phyloP scores from a whole-genome alignment of 768 basidiomycete species.

The Tricholoma bakamatsutake region DNA sequence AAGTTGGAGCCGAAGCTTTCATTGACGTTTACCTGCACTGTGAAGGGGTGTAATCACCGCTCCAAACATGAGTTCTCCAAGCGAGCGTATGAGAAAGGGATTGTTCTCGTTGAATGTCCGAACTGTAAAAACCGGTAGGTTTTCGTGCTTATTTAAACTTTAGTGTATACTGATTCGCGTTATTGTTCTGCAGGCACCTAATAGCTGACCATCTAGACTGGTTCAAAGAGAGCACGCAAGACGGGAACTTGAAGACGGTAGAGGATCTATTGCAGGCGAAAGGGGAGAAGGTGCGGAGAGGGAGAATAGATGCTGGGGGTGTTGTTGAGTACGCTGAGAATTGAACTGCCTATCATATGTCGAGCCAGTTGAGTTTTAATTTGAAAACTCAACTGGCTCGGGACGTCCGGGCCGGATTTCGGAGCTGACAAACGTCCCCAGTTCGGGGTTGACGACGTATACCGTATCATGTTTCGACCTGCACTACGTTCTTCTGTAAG shows the following conservation, averaged over 20 bases:
- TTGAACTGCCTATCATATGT: not conserved
- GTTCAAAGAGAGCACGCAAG: constrained; percentile 80
- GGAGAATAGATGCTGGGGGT: constrained; percentile 41
- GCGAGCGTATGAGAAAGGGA: constrained; percentile 78
- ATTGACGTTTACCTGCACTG: constrained; percentile 86
- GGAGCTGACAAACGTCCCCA: no score
- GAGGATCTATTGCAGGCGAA: constrained; percentile 76
- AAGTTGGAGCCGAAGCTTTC: constrained; percentile 57
- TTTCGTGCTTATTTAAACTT: constrained; percentile 1
- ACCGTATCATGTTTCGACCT: constrained; percentile 35
- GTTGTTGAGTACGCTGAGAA: constrained; percentile 48
- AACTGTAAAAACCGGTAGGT: constrained; percentile 81
- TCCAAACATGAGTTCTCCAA: constrained; percentile 87
- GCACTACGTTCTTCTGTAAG: constrained; percentile 41
- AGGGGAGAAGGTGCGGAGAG: constrained; percentile 68
- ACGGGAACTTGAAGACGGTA: constrained; percentile 68
- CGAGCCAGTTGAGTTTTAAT: no score
- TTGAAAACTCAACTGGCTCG: no score
- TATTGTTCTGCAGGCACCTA: constrained; percentile 49
- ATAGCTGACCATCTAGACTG: constrained; percentile 90
- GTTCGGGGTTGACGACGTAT: not conserved
- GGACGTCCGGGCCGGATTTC: no score
- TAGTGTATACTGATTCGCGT: not conserved
- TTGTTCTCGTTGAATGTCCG: constrained; percentile 90
- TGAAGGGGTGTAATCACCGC: constrained; percentile 58